These are phyloP conservation scores for Neopestalotiopsis rosae DNA, from an alignment of 2,329 filamentous ascomycete genomes.

Conservation along the genomic window DNA sequence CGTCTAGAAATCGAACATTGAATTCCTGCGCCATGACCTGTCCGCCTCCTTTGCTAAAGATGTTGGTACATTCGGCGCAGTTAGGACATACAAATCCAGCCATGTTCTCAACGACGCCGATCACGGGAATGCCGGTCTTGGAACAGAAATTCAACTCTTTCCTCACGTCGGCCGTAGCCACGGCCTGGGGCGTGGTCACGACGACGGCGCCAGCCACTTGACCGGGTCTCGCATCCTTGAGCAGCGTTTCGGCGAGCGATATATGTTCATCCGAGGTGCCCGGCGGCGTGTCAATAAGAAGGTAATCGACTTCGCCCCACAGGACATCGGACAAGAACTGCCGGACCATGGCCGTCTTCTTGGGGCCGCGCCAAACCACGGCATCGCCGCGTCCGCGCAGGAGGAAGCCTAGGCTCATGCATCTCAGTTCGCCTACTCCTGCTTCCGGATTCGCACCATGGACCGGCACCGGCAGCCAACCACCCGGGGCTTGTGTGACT, in stretches of 20 bases:
- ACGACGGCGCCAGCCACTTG: conserved; percentile 88
- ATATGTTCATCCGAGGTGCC: conserved; percentile 98
- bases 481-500: conserved; percentile 87
- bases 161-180: conserved; percentile 90
- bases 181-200: conserved; percentile 94
- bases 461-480: conserved; percentile 89
- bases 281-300: conserved; percentile 94
- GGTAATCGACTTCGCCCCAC: conserved; percentile 87
- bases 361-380: conserved; percentile 96
- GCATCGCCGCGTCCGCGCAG: conserved; percentile 84
- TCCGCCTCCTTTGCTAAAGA: conserved; percentile 92
- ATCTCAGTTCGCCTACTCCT: conserved; percentile 70
- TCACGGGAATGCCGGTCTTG: conserved; percentile 78
- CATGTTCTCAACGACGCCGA: conserved; percentile 98
- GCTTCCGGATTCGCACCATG: conserved; percentile 63
- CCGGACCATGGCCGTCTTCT: conserved; percentile 98
- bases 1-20: conserved; percentile 80
- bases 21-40: conserved; percentile 89
- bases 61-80: conserved; percentile 85
- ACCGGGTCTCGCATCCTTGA: conserved; percentile 65
- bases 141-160: conserved; percentile 94
- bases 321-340: conserved; percentile 93
- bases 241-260: conserved; percentile 84
- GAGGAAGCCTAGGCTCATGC: conserved; percentile 94
- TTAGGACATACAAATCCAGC: conserved; percentile 84